Evolutionary conservation across 2,329 filamentous ascomycete genomes (phyloP).

Genomic region (Myriosclerotinia scirpicola): DNA sequence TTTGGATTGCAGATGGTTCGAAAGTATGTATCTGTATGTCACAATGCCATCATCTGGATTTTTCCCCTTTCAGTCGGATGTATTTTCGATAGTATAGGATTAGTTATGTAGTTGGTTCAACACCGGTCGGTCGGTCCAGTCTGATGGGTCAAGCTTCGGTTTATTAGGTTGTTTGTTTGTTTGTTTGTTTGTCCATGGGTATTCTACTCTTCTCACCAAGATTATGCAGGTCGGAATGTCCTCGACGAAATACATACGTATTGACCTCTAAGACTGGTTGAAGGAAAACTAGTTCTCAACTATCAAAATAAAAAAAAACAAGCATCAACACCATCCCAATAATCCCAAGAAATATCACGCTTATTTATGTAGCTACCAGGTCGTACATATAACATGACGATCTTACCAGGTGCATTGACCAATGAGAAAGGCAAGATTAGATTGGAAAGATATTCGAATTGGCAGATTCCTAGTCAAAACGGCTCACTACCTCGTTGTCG

Average conservation of each 20-base stretch:
- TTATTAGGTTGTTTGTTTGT: not conserved
- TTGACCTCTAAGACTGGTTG: not conserved
- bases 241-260: not conserved
- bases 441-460: not conserved
- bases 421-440: not conserved
- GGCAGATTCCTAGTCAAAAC: not conserved
- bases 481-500: constrained; percentile 9
- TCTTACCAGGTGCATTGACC: not conserved
- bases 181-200: not conserved
- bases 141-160: constrained; percentile 1
- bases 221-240: constrained; percentile 15
- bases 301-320: constrained; percentile 8
- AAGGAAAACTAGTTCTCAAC: not conserved
- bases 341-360: not conserved
- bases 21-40: too few species aligned
- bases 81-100: not conserved
- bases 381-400: not conserved
- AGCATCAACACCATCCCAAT: not conserved
- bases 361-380: not conserved
- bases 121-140: constrained; percentile 13
- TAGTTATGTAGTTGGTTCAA: not conserved
- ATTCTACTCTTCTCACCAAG: not conserved
- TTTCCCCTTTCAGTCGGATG: constrained; percentile 4
- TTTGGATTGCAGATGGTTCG: not conserved
- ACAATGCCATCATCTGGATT: constrained; percentile 1